These are phyloP conservation scores for Cymbopogon flexuosus DNA, from an alignment of 202 grass and related monocot species.

Conservation along the genomic window DNA sequence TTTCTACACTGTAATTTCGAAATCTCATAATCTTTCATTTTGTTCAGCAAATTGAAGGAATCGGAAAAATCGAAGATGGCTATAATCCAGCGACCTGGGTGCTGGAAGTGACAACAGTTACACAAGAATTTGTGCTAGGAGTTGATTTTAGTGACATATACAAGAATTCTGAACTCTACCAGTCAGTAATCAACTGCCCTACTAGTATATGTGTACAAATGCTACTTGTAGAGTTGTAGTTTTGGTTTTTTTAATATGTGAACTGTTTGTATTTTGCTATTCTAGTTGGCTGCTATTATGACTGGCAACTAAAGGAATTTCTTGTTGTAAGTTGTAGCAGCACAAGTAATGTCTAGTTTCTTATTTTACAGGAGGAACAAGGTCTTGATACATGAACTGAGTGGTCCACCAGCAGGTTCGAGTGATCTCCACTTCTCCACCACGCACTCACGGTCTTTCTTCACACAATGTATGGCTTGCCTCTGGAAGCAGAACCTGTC, in stretches of 20 bases:
- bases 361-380: conserved; percentile 31
- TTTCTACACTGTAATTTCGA: not conserved
- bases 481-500: conserved; percentile 39
- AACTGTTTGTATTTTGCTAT: not conserved
- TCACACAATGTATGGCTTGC: conserved; percentile 35
- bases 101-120: conserved; percentile 62
- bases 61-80: conserved; percentile 60
- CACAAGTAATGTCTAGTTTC: not conserved
- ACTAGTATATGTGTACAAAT: not conserved
- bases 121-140: conserved; percentile 59
- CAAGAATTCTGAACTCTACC: conserved; percentile 74
- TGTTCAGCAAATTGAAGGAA: conserved; percentile 48
- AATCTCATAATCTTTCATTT: not conserved
- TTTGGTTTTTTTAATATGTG: not conserved
- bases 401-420: conserved; percentile 23
- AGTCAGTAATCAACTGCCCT: conserved; percentile 31
- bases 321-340: not conserved
- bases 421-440: conserved; percentile 38
- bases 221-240: not conserved
- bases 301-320: not conserved
- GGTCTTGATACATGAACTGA: conserved; percentile 31
- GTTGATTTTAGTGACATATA: conserved; percentile 50
- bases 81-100: conserved; percentile 96
- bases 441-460: conserved; percentile 19
- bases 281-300: not conserved